These are phyloP conservation scores for Dactylonectria macrodidyma DNA, from an alignment of 2,329 filamentous ascomycete genomes.

Conservation along the genomic window DNA sequence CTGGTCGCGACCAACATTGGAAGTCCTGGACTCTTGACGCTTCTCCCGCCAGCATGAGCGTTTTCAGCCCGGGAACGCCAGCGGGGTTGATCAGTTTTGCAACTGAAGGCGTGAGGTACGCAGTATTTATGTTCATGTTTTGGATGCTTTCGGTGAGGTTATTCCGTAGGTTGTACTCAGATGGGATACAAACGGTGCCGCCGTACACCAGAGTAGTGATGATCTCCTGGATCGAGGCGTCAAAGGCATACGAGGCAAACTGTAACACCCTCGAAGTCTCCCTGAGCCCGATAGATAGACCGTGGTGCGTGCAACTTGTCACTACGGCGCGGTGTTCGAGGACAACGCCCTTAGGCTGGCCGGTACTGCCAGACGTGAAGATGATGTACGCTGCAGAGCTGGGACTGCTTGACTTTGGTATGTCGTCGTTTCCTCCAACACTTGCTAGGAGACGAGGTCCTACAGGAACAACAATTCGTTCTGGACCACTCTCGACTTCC, in stretches of 20 bases:
- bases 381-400: constrained; percentile 25
- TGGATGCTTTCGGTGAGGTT: constrained; percentile 13
- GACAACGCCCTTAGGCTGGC: constrained; percentile 29
- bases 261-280: constrained; percentile 27
- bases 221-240: constrained; percentile 27
- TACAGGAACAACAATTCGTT: background rate
- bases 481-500: background rate
- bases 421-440: background rate
- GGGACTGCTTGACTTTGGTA: background rate
- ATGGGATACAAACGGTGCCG: constrained; percentile 27
- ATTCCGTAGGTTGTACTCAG: constrained; percentile 11
- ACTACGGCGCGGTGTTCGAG: constrained; percentile 21
- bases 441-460: constrained; percentile 11
- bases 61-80: constrained; percentile 17
- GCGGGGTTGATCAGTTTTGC: constrained; percentile 18
- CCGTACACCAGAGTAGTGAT: constrained; percentile 29
- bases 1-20: constrained; percentile 21
- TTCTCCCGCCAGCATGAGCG: constrained; percentile 25
- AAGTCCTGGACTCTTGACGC: constrained; percentile 14
- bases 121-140: constrained; percentile 19
- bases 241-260: constrained; percentile 28
- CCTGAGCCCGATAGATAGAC: constrained; percentile 10
- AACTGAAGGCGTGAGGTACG: constrained; percentile 29
- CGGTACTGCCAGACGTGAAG: constrained; percentile 27
- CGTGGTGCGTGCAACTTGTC: constrained; percentile 29